A percentile compares a stretch with the other conserved stretches of the same genome.
Evolutionary conservation across 2,329 filamentous ascomycete genomes (phyloP).

Genomic region (Huntiella abstrusa): DNA sequence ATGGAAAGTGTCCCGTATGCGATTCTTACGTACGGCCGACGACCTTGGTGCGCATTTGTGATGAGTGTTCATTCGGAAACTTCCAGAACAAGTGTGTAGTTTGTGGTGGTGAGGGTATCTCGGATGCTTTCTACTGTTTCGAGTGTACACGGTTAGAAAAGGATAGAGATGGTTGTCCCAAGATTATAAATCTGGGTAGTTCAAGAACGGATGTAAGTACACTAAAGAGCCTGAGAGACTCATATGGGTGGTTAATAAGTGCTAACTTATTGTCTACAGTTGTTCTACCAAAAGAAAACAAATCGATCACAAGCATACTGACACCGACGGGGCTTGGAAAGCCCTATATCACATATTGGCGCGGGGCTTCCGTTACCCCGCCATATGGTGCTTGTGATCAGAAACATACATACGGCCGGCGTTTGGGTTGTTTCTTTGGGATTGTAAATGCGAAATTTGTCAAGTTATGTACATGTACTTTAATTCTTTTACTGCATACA

Average conservation of each 20-base stretch:
- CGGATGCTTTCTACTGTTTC: conserved; percentile 97
- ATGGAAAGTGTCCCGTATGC: conserved; percentile 98
- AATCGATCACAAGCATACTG: conserved; percentile 39
- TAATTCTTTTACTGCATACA: background rate
- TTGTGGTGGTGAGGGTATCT: conserved; percentile 94
- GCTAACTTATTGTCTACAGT: conserved; percentile 21
- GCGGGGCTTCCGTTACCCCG: background rate
- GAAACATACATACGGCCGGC: conserved; percentile 2
- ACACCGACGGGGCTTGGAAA: conserved; percentile 25
- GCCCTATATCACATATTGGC: background rate
- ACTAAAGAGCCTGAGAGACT: background rate
- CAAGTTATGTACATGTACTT: background rate
- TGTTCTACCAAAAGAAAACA: conserved; percentile 50
- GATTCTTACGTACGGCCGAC: conserved; percentile 97
- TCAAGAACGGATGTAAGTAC: conserved; percentile 70
- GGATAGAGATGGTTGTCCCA: conserved; percentile 90
- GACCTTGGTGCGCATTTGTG: conserved; percentile 92
- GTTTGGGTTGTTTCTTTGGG: conserved; percentile 3
- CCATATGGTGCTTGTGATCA: conserved; percentile 5
- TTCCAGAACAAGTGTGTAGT: conserved; percentile 99
- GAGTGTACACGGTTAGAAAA: conserved; percentile 95
- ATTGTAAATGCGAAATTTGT: background rate
- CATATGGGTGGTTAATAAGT: background rate
- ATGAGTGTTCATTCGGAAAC: conserved; percentile 98
- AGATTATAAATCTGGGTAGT: conserved; percentile 97